Base-by-base conservation (phyloP, 257 asterid genomes). In the Nemophila menziesii region DNA sequence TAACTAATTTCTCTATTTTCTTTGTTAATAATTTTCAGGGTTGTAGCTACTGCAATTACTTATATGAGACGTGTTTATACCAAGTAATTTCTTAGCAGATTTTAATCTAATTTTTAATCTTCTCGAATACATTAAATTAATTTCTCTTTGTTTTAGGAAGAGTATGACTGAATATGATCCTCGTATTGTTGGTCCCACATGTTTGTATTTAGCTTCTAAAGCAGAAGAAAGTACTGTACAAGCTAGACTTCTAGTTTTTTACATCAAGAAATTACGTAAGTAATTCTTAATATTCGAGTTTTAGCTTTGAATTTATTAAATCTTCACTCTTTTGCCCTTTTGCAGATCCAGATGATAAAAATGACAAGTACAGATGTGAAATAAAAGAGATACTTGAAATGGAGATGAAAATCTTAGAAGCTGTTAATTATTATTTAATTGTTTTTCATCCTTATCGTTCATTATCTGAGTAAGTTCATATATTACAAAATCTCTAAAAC, bases 321-420 rank as follows among this genome's bases (percentile, higher is more conserved):
- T 5, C 5, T 5, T 48, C 17, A 29, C 20, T 14, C 33, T 7
- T 11, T 41, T 1, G 46, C 20, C 21, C 39, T 55, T 57, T 69
- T 65, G 75, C 93, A 89, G 95, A 64, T 74, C 20, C 65, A 0
- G 95, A 78, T 55, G 96, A 89, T 24, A 89, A 71, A 0, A 94
- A 78, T 55, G 96, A 89, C 26, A 89, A 71, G 71, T 76, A 74
- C 61, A 76, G 76, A 24, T 84, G 33, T 66, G 98, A 89, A 67
- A 70, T 76, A 55, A 89, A 84, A 56, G 98, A 84, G 61, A 84
- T 89, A 53, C 82, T 89, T 11, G 96, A 80, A 66, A 89, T 84
- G 98, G 98, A 89, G 72, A 89, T 89, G 98, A 84, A 79, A 67
- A 66, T 89, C 57, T 60, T 89, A 84, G 98, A 89, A 74, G 98